These are phyloP conservation scores for Mycena maculata DNA, from an alignment of 768 basidiomycete species.

Conservation along the genomic window DNA sequence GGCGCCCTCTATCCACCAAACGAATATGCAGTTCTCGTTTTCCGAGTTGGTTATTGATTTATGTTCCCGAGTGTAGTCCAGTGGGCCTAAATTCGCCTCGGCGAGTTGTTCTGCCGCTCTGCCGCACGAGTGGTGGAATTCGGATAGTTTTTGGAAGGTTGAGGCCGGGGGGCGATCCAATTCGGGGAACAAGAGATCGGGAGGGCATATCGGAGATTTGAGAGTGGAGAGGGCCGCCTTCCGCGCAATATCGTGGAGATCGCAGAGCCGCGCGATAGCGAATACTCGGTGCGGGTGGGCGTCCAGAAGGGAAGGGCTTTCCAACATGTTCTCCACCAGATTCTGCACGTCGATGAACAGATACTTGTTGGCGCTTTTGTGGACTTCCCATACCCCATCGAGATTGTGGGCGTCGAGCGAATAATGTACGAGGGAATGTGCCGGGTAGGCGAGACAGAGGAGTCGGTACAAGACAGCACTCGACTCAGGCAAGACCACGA, in stretches of 20 bases:
- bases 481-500: not conserved
- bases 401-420: not conserved
- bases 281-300: constrained; percentile 2
- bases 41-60: too few species aligned
- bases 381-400: not conserved
- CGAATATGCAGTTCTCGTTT: too few species aligned
- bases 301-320: not conserved
- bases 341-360: not conserved
- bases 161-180: too few species aligned
- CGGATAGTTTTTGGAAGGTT: too few species aligned
- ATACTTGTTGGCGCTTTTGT: constrained; percentile 12
- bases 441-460: constrained; percentile 12
- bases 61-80: too few species aligned
- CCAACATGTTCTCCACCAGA: not conserved
- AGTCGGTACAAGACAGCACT: not conserved
- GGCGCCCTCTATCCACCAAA: too few species aligned
- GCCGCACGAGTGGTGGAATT: too few species aligned
- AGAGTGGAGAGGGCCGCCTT: not conserved
- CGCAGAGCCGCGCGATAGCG: constrained; percentile 1
- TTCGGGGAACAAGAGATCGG: not conserved
- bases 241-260: not conserved
- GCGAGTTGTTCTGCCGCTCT: too few species aligned
- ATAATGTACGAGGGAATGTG: not conserved
- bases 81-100: too few species aligned
- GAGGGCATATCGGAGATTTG: not conserved